Evolutionary conservation across 495 filamentous ascomycete species (phyloP), one percentile per base, ranked within the genome.

Genomic region (Ramalina intermedia): DNA sequence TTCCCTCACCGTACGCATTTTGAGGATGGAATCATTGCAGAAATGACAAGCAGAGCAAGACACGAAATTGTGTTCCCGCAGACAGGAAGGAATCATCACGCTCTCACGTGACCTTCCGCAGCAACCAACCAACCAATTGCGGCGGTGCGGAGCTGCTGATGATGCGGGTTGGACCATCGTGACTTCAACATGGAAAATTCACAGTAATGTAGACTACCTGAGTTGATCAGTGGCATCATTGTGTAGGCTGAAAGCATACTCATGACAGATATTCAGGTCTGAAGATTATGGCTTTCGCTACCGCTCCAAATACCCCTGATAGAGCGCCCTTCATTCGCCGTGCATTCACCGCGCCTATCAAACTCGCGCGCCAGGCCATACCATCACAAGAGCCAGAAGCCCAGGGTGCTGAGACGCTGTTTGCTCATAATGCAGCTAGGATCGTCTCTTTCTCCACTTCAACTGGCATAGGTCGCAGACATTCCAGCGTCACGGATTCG

Each of bases 261-360:
- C 21, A 41, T 23, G 39, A 9, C 14, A 3, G 4, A 2, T 4
- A 41, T 9, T 6, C 39, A 41, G 39, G 8, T 11, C 8, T 23
- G 39, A 41, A 23, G 21, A 41, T n/a, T 20, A 55, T 55, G 53
- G 49, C 53, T 23, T 44, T 55, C n/a, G 53, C 48, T 13, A 44
- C 48, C 24, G 48, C 57, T 64, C 61, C 68, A 49, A 57, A 62
- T 55, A 57, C 60, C 49, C 65, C 60, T 41, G 61, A 63, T 53
- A 62, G 61, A 57, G 57, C 61, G 46, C 65, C 62, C 35, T 57
- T 63, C 21, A 60, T 73, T 33, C 73, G 71, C 42, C 77, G 79
- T 46, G 74, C 76, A 17, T 69, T 73, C 58, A 85, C 79, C 41
- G 65, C 79, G 21, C 78, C 78, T 27, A 61, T 72, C 36, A 73